A percentile compares a stretch with the other conserved stretches of the same genome.
phyloP scores from a whole-genome alignment of 139 green algal species.

The Chlorella sp. region DNA sequence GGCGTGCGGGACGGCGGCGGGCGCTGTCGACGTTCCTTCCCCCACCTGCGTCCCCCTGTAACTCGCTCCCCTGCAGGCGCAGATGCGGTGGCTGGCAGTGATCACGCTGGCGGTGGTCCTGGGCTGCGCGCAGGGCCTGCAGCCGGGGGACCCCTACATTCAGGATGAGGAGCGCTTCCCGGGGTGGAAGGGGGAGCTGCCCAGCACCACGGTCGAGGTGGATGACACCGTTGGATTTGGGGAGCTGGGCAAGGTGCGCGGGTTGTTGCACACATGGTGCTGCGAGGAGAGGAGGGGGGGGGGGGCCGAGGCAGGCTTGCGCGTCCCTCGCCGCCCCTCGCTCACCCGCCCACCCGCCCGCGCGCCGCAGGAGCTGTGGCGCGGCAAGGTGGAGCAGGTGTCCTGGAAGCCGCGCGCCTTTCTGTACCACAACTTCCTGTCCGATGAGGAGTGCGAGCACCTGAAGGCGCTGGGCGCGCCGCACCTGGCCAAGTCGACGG shows the following conservation, averaged over 20 bases:
- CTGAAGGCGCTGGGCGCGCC: conserved; percentile 40
- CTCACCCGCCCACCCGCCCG: not conserved
- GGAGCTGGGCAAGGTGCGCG: conserved; percentile 45
- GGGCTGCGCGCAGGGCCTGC: not conserved
- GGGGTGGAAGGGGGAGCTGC: conserved; percentile 62
- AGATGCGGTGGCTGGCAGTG: not conserved
- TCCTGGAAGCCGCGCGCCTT: conserved; percentile 50
- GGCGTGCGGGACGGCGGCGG: not conserved
- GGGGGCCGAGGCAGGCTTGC: too few relatives aligned
- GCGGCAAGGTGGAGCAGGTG: conserved; percentile 52
- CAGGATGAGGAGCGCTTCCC: conserved; percentile 53
- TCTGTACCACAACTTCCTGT: conserved; percentile 59
- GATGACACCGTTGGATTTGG: conserved; percentile 45
- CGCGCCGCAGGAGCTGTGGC: conserved; percentile 51
- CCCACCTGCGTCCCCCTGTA: too few relatives aligned
- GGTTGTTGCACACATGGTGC: too few relatives aligned
- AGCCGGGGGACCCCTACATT: conserved; percentile 26
- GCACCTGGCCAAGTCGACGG: conserved; percentile 46
- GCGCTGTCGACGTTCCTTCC: too few relatives aligned
- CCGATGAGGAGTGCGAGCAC: conserved; percentile 58
- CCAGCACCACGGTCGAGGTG: not conserved
- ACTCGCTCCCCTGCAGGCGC: not conserved
- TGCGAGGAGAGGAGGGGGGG: too few relatives aligned
- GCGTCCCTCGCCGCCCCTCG: too few relatives aligned
- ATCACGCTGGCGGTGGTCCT: not conserved